Evolutionary conservation across 2,329 filamentous ascomycete species (phyloP), one percentile per base, ranked within the genome.

Genomic region (Monosporascus cannonballus): DNA sequence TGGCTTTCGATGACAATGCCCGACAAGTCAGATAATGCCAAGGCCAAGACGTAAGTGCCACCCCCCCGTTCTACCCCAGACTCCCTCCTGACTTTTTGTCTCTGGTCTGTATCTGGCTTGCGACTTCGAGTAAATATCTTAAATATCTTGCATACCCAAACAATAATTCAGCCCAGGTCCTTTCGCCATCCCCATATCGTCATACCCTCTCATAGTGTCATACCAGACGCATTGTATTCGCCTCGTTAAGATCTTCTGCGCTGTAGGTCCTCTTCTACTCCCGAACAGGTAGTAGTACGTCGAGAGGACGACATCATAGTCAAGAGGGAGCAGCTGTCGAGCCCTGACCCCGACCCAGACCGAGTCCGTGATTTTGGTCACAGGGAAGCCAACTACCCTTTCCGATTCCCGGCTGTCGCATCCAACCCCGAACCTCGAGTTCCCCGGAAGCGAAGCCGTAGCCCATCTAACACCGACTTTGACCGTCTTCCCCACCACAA

Each of bases 401-500:
- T 14, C 11, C 30, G 6, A 15, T n/a, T 46, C 30, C 6, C 22
- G 20, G 6, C 15, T 30, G 24, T n/a, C 11, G 20, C 24, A 17
- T 7, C n/a, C 22, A 17, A 46, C 24, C 25, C n/a, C 39, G 9
- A 42, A 5, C 48, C 20, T 49, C 52, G 25, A 54, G 50, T 48
- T 41, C 38, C 48, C 41, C 48, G 54, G 50, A 51, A 61, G 47
- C 42, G 47, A 37, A 47, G 30, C 30, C 49, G 53, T 48, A 44
- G 50, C 49, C 56, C 41, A 49, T 56, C 58, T 48, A 39, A 45
- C 49, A 45, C 49, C 45, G 47, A 50, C 45, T 20, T 49, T 38
- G 49, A 56, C 54, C 54, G 52, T 54, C 52, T 47, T 47, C 20
- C 22, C 27, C 39, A 49, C 49, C 22, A 30, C 47, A 47, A 42